A percentile compares a stretch with the other conserved stretches of the same genome.
Evolutionary conservation across 192 early-diverging fungal species (phyloP).

Genomic region (Glomus cerebriforme): DNA sequence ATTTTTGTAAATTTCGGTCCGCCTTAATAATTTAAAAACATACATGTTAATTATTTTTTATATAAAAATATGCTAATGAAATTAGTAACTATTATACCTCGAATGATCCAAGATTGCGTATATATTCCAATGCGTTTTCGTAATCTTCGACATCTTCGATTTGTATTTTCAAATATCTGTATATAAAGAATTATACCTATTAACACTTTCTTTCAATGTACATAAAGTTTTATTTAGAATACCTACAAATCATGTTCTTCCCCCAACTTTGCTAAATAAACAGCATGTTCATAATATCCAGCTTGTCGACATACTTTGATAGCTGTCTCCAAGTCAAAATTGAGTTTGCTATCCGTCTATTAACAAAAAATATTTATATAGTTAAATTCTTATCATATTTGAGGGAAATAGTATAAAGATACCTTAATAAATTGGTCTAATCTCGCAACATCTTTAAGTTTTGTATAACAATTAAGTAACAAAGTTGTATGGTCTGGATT

Average conservation of each 20-base stretch:
- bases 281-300: constrained; percentile 88
- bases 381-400: background rate
- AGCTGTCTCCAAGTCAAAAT: constrained; percentile 94
- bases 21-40: constrained; percentile 33
- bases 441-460: constrained; percentile 83
- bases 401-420: too few relatives aligned
- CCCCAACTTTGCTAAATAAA: constrained; percentile 85
- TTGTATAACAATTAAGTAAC: constrained; percentile 96
- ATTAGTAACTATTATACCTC: constrained; percentile 37
- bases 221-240: background rate
- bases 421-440: constrained; percentile 88
- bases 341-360: constrained; percentile 71
- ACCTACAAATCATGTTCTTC: constrained; percentile 73
- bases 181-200: background rate
- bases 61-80: background rate
- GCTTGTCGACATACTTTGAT: constrained; percentile 91
- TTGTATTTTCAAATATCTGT: constrained; percentile 82
- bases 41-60: background rate
- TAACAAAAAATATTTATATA: background rate
- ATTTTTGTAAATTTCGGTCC: constrained; percentile 58
- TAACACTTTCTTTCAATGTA: background rate
- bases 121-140: constrained; percentile 73
- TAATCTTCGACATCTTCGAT: constrained; percentile 88
- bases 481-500: constrained; percentile 95
- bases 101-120: constrained; percentile 57